Evolutionary conservation across 1,284 basidiomycete species (phyloP).

Genomic region (Trametes pubescens): DNA sequence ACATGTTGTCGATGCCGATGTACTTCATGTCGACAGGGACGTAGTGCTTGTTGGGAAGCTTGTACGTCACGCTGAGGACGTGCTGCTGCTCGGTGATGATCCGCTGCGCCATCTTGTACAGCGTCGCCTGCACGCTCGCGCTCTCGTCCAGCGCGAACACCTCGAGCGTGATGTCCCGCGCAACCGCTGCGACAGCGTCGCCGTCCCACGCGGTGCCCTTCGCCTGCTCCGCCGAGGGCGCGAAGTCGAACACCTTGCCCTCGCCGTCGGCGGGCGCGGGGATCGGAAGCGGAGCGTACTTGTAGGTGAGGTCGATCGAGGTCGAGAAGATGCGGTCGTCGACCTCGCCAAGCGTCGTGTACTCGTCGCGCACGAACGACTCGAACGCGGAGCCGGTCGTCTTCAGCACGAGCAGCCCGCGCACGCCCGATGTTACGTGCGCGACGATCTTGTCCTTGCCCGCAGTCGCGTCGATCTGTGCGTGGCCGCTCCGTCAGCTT

Average conservation of each 20-base stretch:
- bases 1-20: slow-evolving; percentile 59
- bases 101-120: slow-evolving; percentile 88
- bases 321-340: slow-evolving; percentile 92
- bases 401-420: slow-evolving; percentile 90
- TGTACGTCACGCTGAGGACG: slow-evolving; percentile 74
- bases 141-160: slow-evolving; percentile 90
- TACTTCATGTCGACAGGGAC: slow-evolving; percentile 84
- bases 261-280: slow-evolving; percentile 51
- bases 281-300: slow-evolving; percentile 61
- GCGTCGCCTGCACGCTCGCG: slow-evolving; percentile 93
- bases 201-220: slow-evolving; percentile 69
- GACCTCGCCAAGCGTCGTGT: slow-evolving; percentile 85
- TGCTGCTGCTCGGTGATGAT: slow-evolving; percentile 73
- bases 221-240: slow-evolving; percentile 44
- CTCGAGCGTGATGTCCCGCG: slow-evolving; percentile 77
- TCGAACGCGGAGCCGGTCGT: slow-evolving; percentile 89
- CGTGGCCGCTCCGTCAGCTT: background rate
- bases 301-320: slow-evolving; percentile 78
- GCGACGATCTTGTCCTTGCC: slow-evolving; percentile 69
- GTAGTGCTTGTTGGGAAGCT: slow-evolving; percentile 94
- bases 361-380: slow-evolving; percentile 86
- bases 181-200: slow-evolving; percentile 60
- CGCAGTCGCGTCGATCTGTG: slow-evolving; percentile 65
- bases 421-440: slow-evolving; percentile 72
- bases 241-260: slow-evolving; percentile 56